Percentiles rank a stretch among this genome's conserved stretches.
These are phyloP conservation scores for Schizosaccharomyces versatilis DNA, from an alignment of 1,139 yeast species.

Conservation along the genomic window DNA sequence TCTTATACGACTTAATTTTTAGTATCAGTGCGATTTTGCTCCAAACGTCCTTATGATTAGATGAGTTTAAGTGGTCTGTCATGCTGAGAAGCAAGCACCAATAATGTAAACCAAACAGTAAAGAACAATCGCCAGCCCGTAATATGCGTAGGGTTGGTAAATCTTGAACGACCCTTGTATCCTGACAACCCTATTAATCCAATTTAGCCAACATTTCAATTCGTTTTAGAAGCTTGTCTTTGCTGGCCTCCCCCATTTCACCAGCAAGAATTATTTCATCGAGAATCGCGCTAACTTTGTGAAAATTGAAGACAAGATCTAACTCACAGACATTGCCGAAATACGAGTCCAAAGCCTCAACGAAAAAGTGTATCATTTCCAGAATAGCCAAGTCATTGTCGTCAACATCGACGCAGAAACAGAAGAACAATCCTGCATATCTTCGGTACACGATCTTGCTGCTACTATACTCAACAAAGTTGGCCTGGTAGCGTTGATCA, in stretches of 20 bases:
- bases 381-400: constrained; percentile 68
- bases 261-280: constrained; percentile 66
- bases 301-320: constrained; percentile 65
- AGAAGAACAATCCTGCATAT: constrained; percentile 78
- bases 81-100: no score
- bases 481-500: constrained; percentile 64
- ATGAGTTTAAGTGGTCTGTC: no score
- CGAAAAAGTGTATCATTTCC: constrained; percentile 70
- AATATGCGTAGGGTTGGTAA: no score
- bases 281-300: constrained; percentile 43
- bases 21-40: no score
- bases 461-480: constrained; percentile 51
- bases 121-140: no score
- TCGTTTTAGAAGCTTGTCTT: constrained; percentile 32
- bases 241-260: constrained; percentile 54
- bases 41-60: no score
- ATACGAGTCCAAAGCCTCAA: constrained; percentile 67
- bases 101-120: no score
- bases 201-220: constrained; percentile 22
- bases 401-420: constrained; percentile 47
- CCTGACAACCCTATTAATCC: constrained; percentile 10
- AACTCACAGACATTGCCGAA: constrained; percentile 87
- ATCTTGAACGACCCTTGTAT: no score
- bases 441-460: constrained; percentile 63
- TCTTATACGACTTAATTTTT: no score